A percentile compares a stretch with the other conserved stretches of the same genome.
Conservation (phyloP, 73 alveolate species). For the Tetrahymena elliotti region DNA sequence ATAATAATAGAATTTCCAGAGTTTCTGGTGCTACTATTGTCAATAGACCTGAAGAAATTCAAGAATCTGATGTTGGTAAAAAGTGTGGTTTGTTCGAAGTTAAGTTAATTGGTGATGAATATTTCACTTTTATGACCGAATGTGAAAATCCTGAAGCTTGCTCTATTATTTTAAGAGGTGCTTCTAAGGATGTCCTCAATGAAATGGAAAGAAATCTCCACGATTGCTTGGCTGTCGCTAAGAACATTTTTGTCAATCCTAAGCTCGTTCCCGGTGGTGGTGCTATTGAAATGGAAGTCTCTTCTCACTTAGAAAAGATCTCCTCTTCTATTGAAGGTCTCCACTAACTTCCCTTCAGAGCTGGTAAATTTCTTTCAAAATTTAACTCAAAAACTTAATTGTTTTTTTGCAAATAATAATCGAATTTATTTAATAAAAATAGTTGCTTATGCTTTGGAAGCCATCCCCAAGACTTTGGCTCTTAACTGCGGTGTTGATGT, state of each 20-base stretch:
- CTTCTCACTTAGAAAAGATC: conserved; percentile 81
- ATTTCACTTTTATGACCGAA: conserved; percentile 84
- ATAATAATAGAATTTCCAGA: conserved; percentile 90
- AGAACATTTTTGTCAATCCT: conserved; percentile 94
- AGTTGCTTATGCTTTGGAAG: conserved; percentile 95
- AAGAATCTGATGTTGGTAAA: conserved; percentile 84
- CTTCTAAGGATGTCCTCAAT: conserved; percentile 94
- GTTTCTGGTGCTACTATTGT: conserved; percentile 88
- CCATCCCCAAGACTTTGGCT: conserved; percentile 94
- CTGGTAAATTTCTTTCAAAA: conserved; percentile 18
- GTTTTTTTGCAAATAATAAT: too few relatives aligned
- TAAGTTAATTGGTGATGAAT: conserved; percentile 93
- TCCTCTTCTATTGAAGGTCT: conserved; percentile 87
- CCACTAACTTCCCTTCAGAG: conserved; percentile 90
- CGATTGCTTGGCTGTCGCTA: conserved; percentile 94
- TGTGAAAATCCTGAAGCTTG: conserved; percentile 95
- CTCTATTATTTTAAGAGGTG: conserved; percentile 96
- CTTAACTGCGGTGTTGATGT: conserved; percentile 98
- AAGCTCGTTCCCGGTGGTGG: conserved; percentile 99
- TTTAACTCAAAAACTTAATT: neutral
- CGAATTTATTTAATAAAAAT: neutral
- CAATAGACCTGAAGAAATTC: conserved; percentile 92
- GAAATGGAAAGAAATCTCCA: conserved; percentile 94
- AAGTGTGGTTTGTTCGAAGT: conserved; percentile 89
- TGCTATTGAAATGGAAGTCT: conserved; percentile 99